phyloP scores from a whole-genome alignment of 345 rosid genomes.

The Bruguiera sexangula region DNA sequence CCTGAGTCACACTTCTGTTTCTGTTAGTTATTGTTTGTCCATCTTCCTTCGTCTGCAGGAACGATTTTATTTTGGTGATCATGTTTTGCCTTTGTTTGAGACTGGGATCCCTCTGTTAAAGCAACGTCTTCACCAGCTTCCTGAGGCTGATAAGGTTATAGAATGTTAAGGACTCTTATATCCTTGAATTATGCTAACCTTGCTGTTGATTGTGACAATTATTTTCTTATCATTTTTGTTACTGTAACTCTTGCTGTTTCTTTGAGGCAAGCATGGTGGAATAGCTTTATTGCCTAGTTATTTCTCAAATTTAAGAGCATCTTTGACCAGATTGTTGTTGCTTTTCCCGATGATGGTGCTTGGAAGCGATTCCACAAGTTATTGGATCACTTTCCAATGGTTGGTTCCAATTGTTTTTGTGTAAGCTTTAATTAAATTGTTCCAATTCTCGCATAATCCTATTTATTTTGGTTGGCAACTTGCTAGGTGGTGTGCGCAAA shows the following conservation, averaged over 20 bases:
- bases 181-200: slow-evolving; percentile 10
- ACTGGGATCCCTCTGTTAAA: slow-evolving; percentile 91
- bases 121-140: slow-evolving; percentile 78
- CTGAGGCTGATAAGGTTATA: slow-evolving; percentile 60
- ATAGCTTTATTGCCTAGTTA: not conserved
- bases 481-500: slow-evolving; percentile 86
- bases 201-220: slow-evolving; percentile 2
- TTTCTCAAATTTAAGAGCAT: not conserved
- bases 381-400: slow-evolving; percentile 78
- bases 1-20: not conserved
- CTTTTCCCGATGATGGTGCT: slow-evolving; percentile 99
- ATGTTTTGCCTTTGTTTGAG: slow-evolving; percentile 94
- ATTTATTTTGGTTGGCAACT: slow-evolving; percentile 23
- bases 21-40: not conserved
- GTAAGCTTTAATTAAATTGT: not conserved
- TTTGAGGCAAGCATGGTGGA: not conserved
- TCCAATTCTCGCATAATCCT: slow-evolving; percentile 10
- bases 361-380: slow-evolving; percentile 98
- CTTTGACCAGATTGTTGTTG: slow-evolving; percentile 57
- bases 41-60: slow-evolving; percentile 49
- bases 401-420: slow-evolving; percentile 31
- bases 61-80: slow-evolving; percentile 93
- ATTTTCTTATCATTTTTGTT: not conserved
- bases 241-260: not conserved
- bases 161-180: not conserved